Evolutionary conservation across 1,284 basidiomycete genomes (phyloP), one percentile per base, ranked within the genome.

Genomic region (Tilletia horrida): DNA sequence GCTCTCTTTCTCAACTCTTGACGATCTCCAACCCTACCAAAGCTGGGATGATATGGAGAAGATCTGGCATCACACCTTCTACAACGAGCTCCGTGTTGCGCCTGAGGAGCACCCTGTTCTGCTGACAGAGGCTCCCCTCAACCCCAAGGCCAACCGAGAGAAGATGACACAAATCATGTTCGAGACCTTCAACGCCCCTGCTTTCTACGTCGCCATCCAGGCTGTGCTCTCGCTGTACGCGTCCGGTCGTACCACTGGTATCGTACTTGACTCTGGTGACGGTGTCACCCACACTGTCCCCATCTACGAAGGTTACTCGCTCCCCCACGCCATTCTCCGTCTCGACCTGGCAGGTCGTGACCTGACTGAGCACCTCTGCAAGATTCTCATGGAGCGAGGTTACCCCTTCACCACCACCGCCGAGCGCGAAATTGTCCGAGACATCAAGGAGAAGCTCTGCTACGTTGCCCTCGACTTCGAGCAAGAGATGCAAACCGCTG

Each of bases 141-240:
- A 93, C 86, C 92, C 92, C 77, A 94, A 93, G 87, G 90, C 89
- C 71, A 93, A 94, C 86, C 86, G 92, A 82, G 92, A 95, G 86
- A 93, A 93, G 87, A 93, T 93, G 91, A 93, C 91, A 71, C 91
- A 93, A 85, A 93, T 93, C 86, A 93, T 93, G 91, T 95, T 95
- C 84, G 92, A 95, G 87, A 94, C 92, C 59, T 94, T 95, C 88
- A 94, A 93, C 84, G 88, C 88, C 3, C 92, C 92, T 66, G 92
- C 92, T 18, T 93, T 94, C 87, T 93, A 93, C 86, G 91, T 93
- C 76, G 87, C 90, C 68, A 93, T 93, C 84, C 92, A 94, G 85
- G 92, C 92, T 83, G 92, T 93, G 67, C 87, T 95, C 50, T 93
- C 91, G 45, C 87, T 94, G 66, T 94, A 93, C 84, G 91, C 92